Evolutionary conservation across 805 yeast genomes (phyloP).

Genomic region (Suhomyces sp.): DNA sequence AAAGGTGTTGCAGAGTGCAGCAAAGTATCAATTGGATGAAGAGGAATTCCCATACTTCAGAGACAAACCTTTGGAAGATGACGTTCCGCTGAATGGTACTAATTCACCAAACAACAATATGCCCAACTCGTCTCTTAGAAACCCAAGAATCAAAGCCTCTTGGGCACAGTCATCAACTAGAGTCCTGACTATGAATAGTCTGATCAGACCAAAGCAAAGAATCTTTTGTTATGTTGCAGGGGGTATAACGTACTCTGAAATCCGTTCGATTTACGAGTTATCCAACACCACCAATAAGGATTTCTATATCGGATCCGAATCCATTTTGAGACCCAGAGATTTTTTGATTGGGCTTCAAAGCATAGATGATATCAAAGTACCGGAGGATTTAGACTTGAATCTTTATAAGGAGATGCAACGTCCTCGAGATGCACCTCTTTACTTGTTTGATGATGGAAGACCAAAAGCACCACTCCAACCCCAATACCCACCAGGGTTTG

Average conservation of each 20-base stretch:
- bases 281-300: conserved; percentile 63
- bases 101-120: neutral
- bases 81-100: conserved; percentile 20
- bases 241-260: conserved; percentile 82
- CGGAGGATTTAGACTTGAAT: conserved; percentile 42
- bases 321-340: conserved; percentile 57
- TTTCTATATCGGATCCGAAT: conserved; percentile 78
- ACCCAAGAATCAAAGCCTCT: conserved; percentile 68
- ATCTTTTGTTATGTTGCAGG: conserved; percentile 83
- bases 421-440: conserved; percentile 41
- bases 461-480: conserved; percentile 12
- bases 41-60: conserved; percentile 68
- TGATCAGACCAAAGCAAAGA: conserved; percentile 50
- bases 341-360: conserved; percentile 42
- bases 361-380: conserved; percentile 35
- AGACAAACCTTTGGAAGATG: conserved; percentile 64
- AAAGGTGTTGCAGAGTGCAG: conserved; percentile 50
- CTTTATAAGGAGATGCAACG: conserved; percentile 28
- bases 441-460: conserved; percentile 35
- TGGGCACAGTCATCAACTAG: conserved; percentile 55
- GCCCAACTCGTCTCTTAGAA: conserved; percentile 50
- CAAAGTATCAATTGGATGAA: conserved; percentile 52
- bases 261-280: conserved; percentile 70
- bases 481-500: conserved; percentile 16
- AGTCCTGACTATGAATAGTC: conserved; percentile 1